Evolutionary conservation across 306 rosid genomes (phyloP), one percentile per base, ranked within the genome.

Genomic region (Begonia fuchsioides): DNA sequence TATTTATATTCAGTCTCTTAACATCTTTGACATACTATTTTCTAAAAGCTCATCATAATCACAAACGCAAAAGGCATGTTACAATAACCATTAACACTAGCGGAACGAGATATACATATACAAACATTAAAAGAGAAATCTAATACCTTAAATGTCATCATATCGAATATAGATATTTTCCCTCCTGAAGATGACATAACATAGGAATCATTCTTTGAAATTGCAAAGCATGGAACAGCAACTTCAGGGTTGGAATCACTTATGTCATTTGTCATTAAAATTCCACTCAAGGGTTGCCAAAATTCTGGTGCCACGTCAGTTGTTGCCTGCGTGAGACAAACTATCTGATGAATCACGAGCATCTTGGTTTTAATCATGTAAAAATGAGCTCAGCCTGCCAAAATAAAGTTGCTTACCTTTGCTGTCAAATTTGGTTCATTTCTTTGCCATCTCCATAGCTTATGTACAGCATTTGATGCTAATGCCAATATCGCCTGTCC

Each of bases 151-250:
- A 92, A 92, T 14, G 99, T 92, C 99, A 92, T 92, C 99, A 92
- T 92, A 72, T 92, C 86, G 81, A 92, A 92, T 38, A 92, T 68
- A 63, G 99, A 92, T 71, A 92, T 86, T 73, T 92, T 92, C 13
- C 99, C 98, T 50, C 99, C 99, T 1, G 99, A 92, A 49, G 99
- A 94, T 65, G 99, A 92, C 96, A 92, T 82, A 49, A 92, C 96
- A 60, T 92, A 92, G 0, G 99, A 92, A 48, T 92, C 99, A 39
- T 92, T 92, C 78, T 86, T 92, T 47, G 99, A 92, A 49, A 92
- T 93, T 2, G 99, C 99, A 77, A 92, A 92, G 72, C 99, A 92
- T 14, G 99, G 67, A 47, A 86, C 94, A 39, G 94, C 88, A 44
- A 85, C 99, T 70, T 92, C 99, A 12, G 96, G 86, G 72, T 77